Evolutionary conservation across 371 early-diverging fungal species (phyloP), one percentile per base, ranked within the genome.

Genomic region (Cokeromyces recurvatus): DNA sequence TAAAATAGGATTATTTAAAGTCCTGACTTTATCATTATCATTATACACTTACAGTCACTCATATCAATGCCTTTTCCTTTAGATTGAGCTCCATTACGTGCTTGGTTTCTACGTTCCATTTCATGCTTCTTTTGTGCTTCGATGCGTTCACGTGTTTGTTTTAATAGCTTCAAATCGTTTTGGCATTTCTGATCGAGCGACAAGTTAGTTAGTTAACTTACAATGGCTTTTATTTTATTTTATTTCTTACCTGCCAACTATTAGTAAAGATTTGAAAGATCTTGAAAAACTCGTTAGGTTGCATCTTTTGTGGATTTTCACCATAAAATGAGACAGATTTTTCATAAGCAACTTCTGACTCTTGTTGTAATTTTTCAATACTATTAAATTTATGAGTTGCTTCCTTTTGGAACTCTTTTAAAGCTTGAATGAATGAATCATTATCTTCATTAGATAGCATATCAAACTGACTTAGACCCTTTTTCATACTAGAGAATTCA

Each of bases 211-310:
- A 41, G 16, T 17, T 25, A n/a, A n/a, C n/a, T n/a, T n/a, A n/a
- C n/a, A n/a, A n/a, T n/a, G n/a, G 21, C 7, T 25, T 19, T 16
- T 11, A 4, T 20, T 31, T 25, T 27, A 15, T 20, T 25, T 32
- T 37, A 16, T 25, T 25, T 1, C 0, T 43, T 49, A 49, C 56
- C 46, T 55, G 39, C 58, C 43, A 44, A 23, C 15, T 24, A 8
- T 10, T 15, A 12, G 38, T 38, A 47, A 90, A 90, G 1, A 78
- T 82, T 52, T 82, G 79, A 66, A 89, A 89, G n/a, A 89, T 79
- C 2, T 78, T 81, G 72, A 90, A 90, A 67, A 89, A 92, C 52
- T 91, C 93, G 44, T 92, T 92, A 0, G 89, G 87, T 38, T 84
- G 82, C 56, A 81, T 85, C 11, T 66, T 66, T 19, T 58, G 57